Base-by-base conservation (phyloP, 1,139 yeast species). In the Magnusiomyces tetraspermus region DNA sequence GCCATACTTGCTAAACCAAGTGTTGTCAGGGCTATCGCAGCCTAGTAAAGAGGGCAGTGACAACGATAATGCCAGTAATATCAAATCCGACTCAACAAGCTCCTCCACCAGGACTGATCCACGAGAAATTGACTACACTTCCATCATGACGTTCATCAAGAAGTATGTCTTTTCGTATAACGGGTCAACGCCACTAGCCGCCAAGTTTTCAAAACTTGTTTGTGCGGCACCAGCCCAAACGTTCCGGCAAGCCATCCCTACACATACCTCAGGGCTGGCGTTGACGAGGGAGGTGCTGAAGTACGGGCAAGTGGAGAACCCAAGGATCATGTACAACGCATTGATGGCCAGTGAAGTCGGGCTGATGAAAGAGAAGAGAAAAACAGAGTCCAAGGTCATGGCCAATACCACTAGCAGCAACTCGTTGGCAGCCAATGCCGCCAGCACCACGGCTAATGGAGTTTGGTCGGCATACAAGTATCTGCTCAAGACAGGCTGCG, bases 401-500 rank as follows among this genome's bases (percentile, higher is more conserved):
- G n/a, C n/a, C n/a, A n/a, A n/a, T n/a, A n/a, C n/a, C n/a, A n/a
- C n/a, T n/a, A n/a, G n/a, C n/a, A n/a, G n/a, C n/a, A n/a, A n/a
- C n/a, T n/a, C n/a, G n/a, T n/a, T n/a, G n/a, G n/a, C n/a, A n/a
- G n/a, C n/a, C n/a, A n/a, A n/a, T n/a, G n/a, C n/a, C n/a, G n/a
- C n/a, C n/a, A n/a, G n/a, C n/a, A n/a, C n/a, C n/a, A n/a, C n/a
- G n/a, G n/a, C n/a, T n/a, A n/a, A n/a, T n/a, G n/a, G n/a, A n/a
- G n/a, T n/a, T n/a, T 68, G 71, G 71, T 42, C 49, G 1, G 59
- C 66, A 1, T 68, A 68, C 51, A 30, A 26, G 5, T 26, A 44
- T 3, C 54, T 66, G 56, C 46, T 51, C 6, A 41, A 43, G 13
- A 47, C 49, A n/a, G 59, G 57, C 8, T 43, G 45, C 33, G 65